A percentile compares a stretch with the other conserved stretches of the same genome.
phyloP scores from a whole-genome alignment of 306 rosid species.

The Trifolium pratense region DNA sequence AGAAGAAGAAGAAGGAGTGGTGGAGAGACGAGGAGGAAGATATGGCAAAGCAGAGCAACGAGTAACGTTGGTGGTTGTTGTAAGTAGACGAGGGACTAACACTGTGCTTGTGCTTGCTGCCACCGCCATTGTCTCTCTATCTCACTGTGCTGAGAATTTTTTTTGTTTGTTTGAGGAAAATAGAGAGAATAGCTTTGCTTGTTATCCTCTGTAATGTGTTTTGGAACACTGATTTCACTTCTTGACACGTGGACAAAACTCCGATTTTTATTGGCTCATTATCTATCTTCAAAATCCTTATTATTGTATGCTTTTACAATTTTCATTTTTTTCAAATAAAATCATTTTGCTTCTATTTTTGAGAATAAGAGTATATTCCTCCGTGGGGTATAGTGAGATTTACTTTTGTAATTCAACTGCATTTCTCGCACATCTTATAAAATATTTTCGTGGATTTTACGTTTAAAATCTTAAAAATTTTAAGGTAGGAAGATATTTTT shows the following conservation, averaged over 20 bases:
- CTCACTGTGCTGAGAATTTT: neutral
- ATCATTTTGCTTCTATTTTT: neutral
- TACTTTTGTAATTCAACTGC: too few species aligned
- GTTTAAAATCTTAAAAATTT: too few species aligned
- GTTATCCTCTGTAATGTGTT: conserved; percentile 27
- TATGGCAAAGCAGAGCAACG: conserved; percentile 72
- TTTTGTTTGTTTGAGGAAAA: neutral
- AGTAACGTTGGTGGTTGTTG: conserved; percentile 46
- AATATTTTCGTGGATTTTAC: too few species aligned
- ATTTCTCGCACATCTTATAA: too few species aligned
- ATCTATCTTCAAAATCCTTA: conserved; percentile 67
- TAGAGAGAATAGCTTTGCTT: neutral
- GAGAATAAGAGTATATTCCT: too few species aligned
- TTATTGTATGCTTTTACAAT: neutral
- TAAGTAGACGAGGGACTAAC: conserved; percentile 44
- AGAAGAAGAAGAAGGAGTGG: conserved; percentile 53
- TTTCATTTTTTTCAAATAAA: neutral
- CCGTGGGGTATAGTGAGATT: too few species aligned
- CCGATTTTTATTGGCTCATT: conserved; percentile 59
- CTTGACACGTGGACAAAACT: conserved; percentile 59
- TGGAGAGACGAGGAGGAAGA: conserved; percentile 77
- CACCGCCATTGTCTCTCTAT: conserved; percentile 55
- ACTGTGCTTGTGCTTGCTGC: conserved; percentile 64
- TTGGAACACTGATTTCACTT: conserved; percentile 24
- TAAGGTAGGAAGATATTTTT: too few species aligned